phyloP scores from a whole-genome alignment of 768 basidiomycete genomes.

The Stropharia rugosoannulata region DNA sequence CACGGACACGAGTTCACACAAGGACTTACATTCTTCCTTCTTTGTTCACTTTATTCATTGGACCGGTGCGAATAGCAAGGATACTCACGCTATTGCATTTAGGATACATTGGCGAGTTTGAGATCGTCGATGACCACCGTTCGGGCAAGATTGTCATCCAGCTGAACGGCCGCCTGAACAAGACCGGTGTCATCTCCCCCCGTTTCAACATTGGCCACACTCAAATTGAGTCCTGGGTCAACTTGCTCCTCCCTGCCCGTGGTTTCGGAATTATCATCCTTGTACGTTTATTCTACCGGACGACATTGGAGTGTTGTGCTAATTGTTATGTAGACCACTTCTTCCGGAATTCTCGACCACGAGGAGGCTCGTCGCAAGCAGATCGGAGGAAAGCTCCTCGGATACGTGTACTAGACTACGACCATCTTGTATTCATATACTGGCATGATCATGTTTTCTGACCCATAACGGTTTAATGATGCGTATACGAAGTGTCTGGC shows the following conservation, averaged over 20 bases:
- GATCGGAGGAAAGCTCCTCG: slow-evolving; percentile 92
- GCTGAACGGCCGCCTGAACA: slow-evolving; percentile 97
- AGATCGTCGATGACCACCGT: slow-evolving; percentile 98
- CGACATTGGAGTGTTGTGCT: neutral
- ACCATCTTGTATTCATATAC: neutral
- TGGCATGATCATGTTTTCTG: neutral
- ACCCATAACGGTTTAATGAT: neutral
- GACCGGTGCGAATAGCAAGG: slow-evolving; percentile 11
- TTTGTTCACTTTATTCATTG: slow-evolving; percentile 9
- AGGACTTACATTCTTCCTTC: slow-evolving; percentile 42
- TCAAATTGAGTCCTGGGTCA: slow-evolving; percentile 96
- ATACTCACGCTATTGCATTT: neutral
- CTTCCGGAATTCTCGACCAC: slow-evolving; percentile 97
- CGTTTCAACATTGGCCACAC: slow-evolving; percentile 94
- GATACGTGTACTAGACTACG: slow-evolving; percentile 79
- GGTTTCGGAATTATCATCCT: slow-evolving; percentile 96
- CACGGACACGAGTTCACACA: slow-evolving; percentile 54
- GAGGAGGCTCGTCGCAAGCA: slow-evolving; percentile 99
- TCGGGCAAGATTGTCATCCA: slow-evolving; percentile 98
- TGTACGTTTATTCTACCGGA: slow-evolving; percentile 41
- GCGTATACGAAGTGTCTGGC: neutral
- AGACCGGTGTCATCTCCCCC: slow-evolving; percentile 99
- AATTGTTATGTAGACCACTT: slow-evolving; percentile 69
- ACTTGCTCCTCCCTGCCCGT: slow-evolving; percentile 93
- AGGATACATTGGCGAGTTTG: slow-evolving; percentile 99